Conservation (phyloP, 75 land plant genomes). For the Chamaecyparis obtusa region DNA sequence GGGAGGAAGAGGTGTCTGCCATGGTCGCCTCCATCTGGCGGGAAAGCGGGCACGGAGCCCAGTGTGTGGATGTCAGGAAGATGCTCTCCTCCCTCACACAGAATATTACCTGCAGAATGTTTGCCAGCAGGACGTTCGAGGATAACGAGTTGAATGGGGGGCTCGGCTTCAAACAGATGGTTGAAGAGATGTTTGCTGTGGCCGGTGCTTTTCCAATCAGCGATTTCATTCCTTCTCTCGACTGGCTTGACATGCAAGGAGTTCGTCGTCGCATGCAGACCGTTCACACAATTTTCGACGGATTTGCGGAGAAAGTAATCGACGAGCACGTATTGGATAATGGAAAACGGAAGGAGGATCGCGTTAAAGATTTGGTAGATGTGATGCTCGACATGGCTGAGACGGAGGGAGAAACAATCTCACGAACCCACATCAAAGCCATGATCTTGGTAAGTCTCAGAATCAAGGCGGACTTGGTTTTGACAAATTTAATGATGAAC, state of each 20-base stretch:
- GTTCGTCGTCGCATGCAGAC: constrained; percentile 17
- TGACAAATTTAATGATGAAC: neutral
- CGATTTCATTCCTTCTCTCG: constrained; percentile 41
- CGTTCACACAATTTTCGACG: constrained; percentile 18
- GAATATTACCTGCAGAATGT: neutral
- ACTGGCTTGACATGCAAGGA: constrained; percentile 44
- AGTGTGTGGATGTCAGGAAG: neutral
- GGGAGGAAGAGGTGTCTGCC: constrained; percentile 23
- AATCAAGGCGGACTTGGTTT: neutral
- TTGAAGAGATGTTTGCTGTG: constrained; percentile 9
- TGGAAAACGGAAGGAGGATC: neutral
- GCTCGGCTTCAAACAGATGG: constrained; percentile 17
- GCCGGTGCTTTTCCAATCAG: constrained; percentile 15
- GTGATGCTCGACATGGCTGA: constrained; percentile 19
- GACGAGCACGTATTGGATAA: constrained; percentile 23
- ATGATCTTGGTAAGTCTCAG: constrained; percentile 18
- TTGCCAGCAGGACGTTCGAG: neutral
- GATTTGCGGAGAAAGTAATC: constrained; percentile 30
- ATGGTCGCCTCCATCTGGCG: neutral
- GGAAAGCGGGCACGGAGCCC: neutral
- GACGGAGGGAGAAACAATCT: constrained; percentile 13
- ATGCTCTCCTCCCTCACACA: neutral
- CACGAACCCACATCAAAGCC: constrained; percentile 26
- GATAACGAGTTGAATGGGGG: constrained; percentile 13
- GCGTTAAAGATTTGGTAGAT: constrained; percentile 22